phyloP scores from a whole-genome alignment of 1,284 basidiomycete genomes.

The Pseudozyma flocculosa region DNA sequence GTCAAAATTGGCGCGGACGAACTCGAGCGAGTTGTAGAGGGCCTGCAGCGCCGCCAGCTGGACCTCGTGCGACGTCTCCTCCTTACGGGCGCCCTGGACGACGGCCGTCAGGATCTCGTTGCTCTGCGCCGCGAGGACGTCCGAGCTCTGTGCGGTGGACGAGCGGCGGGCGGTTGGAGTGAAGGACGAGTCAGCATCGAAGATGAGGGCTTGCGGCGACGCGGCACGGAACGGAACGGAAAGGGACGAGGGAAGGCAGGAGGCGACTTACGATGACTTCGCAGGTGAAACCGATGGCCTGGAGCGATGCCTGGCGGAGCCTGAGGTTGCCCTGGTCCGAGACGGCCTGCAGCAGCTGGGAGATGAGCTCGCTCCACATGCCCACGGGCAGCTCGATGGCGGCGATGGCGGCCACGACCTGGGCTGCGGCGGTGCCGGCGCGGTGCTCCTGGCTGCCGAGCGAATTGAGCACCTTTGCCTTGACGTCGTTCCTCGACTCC shows the following conservation, averaged over 20 bases:
- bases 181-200: no score
- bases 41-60: slow-evolving; percentile 94
- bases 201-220: no score
- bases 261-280: slow-evolving; percentile 74
- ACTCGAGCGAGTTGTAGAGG: slow-evolving; percentile 93
- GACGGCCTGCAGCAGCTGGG: slow-evolving; percentile 81
- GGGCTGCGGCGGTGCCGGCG: slow-evolving; percentile 83
- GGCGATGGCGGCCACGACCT: slow-evolving; percentile 90
- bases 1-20: slow-evolving; percentile 96
- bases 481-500: slow-evolving; percentile 76
- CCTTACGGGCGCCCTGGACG: slow-evolving; percentile 94
- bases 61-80: slow-evolving; percentile 82
- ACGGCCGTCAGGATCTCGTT: slow-evolving; percentile 99
- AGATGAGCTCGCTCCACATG: slow-evolving; percentile 88
- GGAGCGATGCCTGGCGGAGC: slow-evolving; percentile 83
- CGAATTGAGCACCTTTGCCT: slow-evolving; percentile 79
- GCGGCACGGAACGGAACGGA: no score
- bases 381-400: slow-evolving; percentile 84
- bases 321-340: slow-evolving; percentile 75
- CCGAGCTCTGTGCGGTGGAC: slow-evolving; percentile 57
- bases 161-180: no score
- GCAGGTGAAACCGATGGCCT: slow-evolving; percentile 95
- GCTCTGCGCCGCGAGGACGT: slow-evolving; percentile 81
- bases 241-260: no score
- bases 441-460: slow-evolving; percentile 73